phyloP scores from a whole-genome alignment of 2,329 filamentous ascomycete species.

The Monosporascus sp. region DNA sequence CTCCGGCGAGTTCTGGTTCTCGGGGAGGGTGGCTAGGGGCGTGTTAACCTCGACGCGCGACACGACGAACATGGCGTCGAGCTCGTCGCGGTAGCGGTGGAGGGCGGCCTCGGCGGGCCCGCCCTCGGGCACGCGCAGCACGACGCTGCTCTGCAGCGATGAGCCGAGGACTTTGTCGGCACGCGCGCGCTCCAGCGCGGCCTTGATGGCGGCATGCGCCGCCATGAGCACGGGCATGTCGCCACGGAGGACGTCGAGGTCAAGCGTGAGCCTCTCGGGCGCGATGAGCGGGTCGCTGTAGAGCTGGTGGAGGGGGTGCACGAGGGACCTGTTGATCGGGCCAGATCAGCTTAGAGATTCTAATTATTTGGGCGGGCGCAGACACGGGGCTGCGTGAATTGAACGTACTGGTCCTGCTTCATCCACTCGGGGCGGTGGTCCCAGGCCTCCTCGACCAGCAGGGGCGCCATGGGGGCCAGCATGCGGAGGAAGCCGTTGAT shows the following conservation, averaged over 20 bases:
- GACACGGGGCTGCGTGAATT: conserved; percentile 8
- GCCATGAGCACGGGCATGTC: conserved; percentile 45
- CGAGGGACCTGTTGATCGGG: conserved; percentile 15
- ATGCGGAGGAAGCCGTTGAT: conserved; percentile 70
- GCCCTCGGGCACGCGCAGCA: conserved; percentile 41
- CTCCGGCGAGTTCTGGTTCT: conserved; percentile 8
- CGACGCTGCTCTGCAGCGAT: conserved; percentile 71
- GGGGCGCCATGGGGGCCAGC: conserved; percentile 73
- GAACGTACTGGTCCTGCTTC: conserved; percentile 39
- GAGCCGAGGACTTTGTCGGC: conserved; percentile 69
- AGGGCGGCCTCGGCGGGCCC: conserved; percentile 28
- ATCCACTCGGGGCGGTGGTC: conserved; percentile 65
- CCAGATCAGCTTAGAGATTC: too few relatives aligned
- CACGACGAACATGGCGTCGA: conserved; percentile 63
- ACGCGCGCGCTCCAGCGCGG: conserved; percentile 68
- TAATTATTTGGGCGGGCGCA: too few relatives aligned
- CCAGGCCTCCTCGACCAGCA: conserved; percentile 87
- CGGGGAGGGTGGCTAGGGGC: conserved; percentile 15
- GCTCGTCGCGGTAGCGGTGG: conserved; percentile 40
- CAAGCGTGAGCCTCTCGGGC: conserved; percentile 30
- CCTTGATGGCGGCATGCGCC: conserved; percentile 64
- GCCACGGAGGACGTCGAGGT: conserved; percentile 34
- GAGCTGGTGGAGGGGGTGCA: conserved; percentile 42
- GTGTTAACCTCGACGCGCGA: conserved; percentile 53
- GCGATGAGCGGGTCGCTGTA: conserved; percentile 41